These are phyloP conservation scores for Gnaphalium uliginosum DNA, from an alignment of 129 eudicot species.

Conservation along the genomic window DNA sequence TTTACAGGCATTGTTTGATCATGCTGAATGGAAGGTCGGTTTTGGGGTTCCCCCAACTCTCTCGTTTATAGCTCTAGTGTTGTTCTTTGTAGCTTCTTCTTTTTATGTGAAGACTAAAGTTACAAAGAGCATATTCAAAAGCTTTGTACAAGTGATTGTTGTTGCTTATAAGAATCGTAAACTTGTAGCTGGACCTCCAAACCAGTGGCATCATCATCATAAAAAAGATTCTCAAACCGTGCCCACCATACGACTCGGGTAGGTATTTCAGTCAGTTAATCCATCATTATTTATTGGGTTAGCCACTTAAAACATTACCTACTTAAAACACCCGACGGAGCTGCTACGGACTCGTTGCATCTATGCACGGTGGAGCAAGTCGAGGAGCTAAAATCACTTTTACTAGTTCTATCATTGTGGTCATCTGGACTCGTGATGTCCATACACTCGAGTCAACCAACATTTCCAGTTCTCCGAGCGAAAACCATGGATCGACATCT, in stretches of 20 bases:
- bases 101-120: slow-evolving; percentile 47
- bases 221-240: background rate
- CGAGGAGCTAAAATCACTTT: slow-evolving; percentile 45
- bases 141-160: slow-evolving; percentile 28
- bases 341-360: slow-evolving; percentile 31
- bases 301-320: no score
- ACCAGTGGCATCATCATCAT: background rate
- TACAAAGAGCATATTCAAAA: slow-evolving; percentile 12
- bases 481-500: slow-evolving; percentile 45
- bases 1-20: slow-evolving; percentile 59
- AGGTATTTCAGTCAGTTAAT: background rate
- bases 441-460: slow-evolving; percentile 24
- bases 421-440: slow-evolving; percentile 43
- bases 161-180: slow-evolving; percentile 30
- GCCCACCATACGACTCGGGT: slow-evolving; percentile 26
- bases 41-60: slow-evolving; percentile 65
- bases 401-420: slow-evolving; percentile 43
- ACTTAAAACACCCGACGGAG: slow-evolving; percentile 22
- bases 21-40: slow-evolving; percentile 68
- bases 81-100: slow-evolving; percentile 59
- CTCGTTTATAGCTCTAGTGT: slow-evolving; percentile 42
- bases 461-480: slow-evolving; percentile 34
- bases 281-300: background rate
- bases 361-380: slow-evolving; percentile 41
- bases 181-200: background rate